Evolutionary conservation across 2,329 filamentous ascomycete genomes (phyloP).

Genomic region (Cryphonectria nitschkei): DNA sequence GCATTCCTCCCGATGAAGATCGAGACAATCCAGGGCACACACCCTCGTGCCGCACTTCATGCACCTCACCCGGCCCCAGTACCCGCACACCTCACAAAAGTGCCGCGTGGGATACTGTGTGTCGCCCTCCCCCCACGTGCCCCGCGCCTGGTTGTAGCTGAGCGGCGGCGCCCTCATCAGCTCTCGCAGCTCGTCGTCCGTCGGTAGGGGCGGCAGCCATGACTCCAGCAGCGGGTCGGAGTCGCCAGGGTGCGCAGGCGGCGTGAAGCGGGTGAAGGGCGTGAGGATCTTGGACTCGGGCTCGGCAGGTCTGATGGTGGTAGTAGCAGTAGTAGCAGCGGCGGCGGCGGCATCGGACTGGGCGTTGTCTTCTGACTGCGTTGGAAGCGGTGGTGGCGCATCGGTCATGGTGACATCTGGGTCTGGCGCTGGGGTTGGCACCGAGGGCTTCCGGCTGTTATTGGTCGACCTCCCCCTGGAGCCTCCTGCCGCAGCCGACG

Average conservation of each 20-base stretch:
- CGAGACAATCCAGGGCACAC: constrained; percentile 77
- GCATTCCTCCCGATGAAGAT: constrained; percentile 72
- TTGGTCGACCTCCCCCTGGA: constrained; percentile 15
- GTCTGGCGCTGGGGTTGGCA: constrained; percentile 19
- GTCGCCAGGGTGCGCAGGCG: constrained; percentile 52
- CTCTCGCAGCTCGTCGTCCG: constrained; percentile 64
- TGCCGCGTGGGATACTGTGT: constrained; percentile 35
- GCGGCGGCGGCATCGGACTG: constrained; percentile 30
- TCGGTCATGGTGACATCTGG: constrained; percentile 49
- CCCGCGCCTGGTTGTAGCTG: constrained; percentile 67
- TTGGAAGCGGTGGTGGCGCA: constrained; percentile 33
- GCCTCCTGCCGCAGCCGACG: neutral
- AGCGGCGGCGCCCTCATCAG: constrained; percentile 68
- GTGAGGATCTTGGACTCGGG: constrained; percentile 41
- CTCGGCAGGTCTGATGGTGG: constrained; percentile 20
- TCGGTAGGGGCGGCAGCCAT: constrained; percentile 60
- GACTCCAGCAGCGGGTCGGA: constrained; percentile 61
- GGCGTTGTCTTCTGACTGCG: constrained; percentile 21
- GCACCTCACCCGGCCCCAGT: constrained; percentile 78
- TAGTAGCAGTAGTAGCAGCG: constrained; percentile 32
- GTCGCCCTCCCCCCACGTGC: constrained; percentile 46
- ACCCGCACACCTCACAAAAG: constrained; percentile 82
- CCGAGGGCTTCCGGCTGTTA: constrained; percentile 19
- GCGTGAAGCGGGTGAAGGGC: constrained; percentile 39
- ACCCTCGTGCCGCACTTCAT: constrained; percentile 77